These are phyloP conservation scores for Ustilago xerochloae DNA, from an alignment of 1,284 basidiomycete genomes.

Conservation along the genomic window DNA sequence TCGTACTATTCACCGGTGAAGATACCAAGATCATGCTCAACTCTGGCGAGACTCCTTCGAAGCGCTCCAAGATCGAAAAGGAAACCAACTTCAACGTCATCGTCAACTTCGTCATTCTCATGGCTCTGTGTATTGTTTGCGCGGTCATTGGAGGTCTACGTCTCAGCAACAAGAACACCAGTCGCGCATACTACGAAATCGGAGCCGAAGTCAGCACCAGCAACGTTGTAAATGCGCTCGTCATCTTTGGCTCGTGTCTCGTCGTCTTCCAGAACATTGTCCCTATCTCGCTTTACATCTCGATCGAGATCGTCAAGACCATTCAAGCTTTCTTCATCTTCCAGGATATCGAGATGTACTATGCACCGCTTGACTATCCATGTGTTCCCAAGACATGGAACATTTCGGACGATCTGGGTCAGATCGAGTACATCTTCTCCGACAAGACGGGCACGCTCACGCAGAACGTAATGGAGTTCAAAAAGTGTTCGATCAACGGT, in stretches of 20 bases:
- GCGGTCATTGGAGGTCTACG: constrained; percentile 81
- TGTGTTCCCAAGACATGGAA: constrained; percentile 98
- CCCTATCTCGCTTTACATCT: constrained; percentile 95
- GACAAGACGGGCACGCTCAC: constrained; percentile 76
- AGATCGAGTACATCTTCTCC: constrained; percentile 97
- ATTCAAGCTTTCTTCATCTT: constrained; percentile 95
- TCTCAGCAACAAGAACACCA: constrained; percentile 76
- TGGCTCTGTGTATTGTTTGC: constrained; percentile 79
- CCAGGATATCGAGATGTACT: constrained; percentile 98
- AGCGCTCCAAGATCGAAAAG: constrained; percentile 94
- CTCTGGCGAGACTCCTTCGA: constrained; percentile 81
- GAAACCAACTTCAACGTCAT: constrained; percentile 99
- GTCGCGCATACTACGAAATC: constrained; percentile 75
- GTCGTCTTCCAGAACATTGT: constrained; percentile 98
- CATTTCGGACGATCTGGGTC: constrained; percentile 95
- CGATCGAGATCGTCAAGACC: constrained; percentile 97
- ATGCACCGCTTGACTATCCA: constrained; percentile 80
- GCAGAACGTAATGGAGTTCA: constrained; percentile 94
- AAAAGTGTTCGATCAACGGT: constrained; percentile 90
- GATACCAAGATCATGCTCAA: constrained; percentile 99
- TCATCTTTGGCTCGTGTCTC: constrained; percentile 80
- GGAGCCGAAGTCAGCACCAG: constrained; percentile 63
- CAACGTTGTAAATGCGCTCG: constrained; percentile 79
- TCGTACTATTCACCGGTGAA: constrained; percentile 92
- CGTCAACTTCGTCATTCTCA: constrained; percentile 87